Base-by-base conservation (phyloP, 2,329 filamentous ascomycete species). In the Aspergillus novoparasiticus region DNA sequence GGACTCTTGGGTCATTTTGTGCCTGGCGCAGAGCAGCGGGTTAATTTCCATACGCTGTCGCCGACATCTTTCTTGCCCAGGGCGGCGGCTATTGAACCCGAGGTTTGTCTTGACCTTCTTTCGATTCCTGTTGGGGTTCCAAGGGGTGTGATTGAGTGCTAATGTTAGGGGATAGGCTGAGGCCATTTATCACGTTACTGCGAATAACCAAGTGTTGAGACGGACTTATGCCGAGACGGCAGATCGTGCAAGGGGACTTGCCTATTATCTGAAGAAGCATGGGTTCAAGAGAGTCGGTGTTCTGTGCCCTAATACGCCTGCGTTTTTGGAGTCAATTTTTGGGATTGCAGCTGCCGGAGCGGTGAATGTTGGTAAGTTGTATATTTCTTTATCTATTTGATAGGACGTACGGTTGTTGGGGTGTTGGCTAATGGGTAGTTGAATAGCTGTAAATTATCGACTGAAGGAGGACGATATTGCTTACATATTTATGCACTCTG, bases 281-380 rank as follows among this genome's bases (percentile, higher is more conserved):
- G 85, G 86, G 5, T 88, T 87, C 72, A 90, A 87, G 72, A 86
- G 91, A 64, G 90, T 98, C 6, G 95, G 95, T 8, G 89, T 99
- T 55, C 83, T 99, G 12, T 89, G 89, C 10, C 92, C 95, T 3
- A 99, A 99, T 76, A 99, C 95, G 1, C 95, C 95, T 0, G 94
- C 94, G 0, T 98, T 98, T 72, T 83, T 99, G 32, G 94, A 98
- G 79, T 87, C 89, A 8, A 92, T 97, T 65, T 99, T 92, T 73
- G 95, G 91, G 1, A 90, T 97, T 69, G 89, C 89, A 0, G 94
- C 91, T 1, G 91, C 91, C 0, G 93, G 93, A 1, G 91, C 85
- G 9, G 86, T 96, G 28, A 88, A 93, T 65, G 90, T 97, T 59
- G 84, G 83, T 83, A 74, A 64, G 80, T 43, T 30, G 21, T 41